These are phyloP conservation scores for Mortierella sp. DNA, from an alignment of 371 early-diverging fungal species.

Conservation along the genomic window DNA sequence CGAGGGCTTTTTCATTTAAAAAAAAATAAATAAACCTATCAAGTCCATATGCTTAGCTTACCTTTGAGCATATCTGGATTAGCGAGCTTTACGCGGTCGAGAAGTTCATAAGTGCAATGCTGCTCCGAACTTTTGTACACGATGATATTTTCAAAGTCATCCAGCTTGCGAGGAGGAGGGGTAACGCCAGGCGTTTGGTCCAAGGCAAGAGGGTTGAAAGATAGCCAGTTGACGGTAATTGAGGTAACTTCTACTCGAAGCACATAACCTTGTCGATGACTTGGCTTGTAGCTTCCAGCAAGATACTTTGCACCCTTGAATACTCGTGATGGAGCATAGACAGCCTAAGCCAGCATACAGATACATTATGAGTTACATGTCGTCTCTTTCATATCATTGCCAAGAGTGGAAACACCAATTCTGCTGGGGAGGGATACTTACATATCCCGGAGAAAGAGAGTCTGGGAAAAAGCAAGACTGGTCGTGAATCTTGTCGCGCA, in stretches of 20 bases:
- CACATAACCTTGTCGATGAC: slow-evolving; percentile 36
- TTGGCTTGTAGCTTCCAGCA: slow-evolving; percentile 21
- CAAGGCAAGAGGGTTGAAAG: slow-evolving; percentile 45
- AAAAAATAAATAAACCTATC: not conserved
- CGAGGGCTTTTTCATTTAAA: not conserved
- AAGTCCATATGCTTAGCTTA: not conserved
- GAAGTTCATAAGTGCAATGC: slow-evolving; percentile 49
- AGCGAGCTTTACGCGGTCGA: slow-evolving; percentile 41
- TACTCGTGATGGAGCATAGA: slow-evolving; percentile 34
- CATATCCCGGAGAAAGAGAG: slow-evolving; percentile 37
- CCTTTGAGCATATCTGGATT: slow-evolving; percentile 28
- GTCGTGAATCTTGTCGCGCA: slow-evolving; percentile 50
- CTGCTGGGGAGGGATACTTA: slow-evolving; percentile 7
- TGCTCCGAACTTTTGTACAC: slow-evolving; percentile 49
- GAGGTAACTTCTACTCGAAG: slow-evolving; percentile 31
- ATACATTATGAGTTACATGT: not conserved
- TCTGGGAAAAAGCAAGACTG: slow-evolving; percentile 53
- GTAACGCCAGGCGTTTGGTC: slow-evolving; percentile 51
- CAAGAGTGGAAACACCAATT: not conserved
- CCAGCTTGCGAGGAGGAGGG: slow-evolving; percentile 37
- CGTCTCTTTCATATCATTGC: not conserved
- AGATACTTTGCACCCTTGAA: slow-evolving; percentile 43
- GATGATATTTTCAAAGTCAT: slow-evolving; percentile 51
- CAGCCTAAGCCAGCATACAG: slow-evolving; percentile 15
- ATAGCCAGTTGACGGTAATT: slow-evolving; percentile 51